Conservation (phyloP, 2,329 filamentous ascomycete species). For the Ophiocordyceps camponoti-rufipedis region DNA sequence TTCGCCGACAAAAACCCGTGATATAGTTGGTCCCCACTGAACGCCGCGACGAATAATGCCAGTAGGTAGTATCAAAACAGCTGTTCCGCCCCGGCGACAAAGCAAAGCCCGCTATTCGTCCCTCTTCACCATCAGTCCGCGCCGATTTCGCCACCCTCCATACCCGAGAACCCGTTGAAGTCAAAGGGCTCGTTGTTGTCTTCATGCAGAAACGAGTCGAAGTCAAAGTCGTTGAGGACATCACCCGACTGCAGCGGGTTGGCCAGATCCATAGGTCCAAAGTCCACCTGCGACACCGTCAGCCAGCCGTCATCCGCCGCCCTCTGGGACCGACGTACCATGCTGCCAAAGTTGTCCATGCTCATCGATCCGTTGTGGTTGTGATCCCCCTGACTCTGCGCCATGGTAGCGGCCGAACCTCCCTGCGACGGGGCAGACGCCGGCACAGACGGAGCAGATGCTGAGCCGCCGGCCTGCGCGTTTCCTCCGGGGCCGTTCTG, state of each 20-base stretch:
- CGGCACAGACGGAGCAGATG: constrained; percentile 10
- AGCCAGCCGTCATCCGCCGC: not conserved
- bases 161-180: constrained; percentile 32
- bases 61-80: constrained; percentile 11
- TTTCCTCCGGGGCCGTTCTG: constrained; percentile 12
- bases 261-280: constrained; percentile 32
- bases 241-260: constrained; percentile 34
- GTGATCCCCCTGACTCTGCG: constrained; percentile 26
- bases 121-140: constrained; percentile 24
- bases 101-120: constrained; percentile 5
- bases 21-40: constrained; percentile 17
- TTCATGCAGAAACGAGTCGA: constrained; percentile 48
- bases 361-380: constrained; percentile 24
- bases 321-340: constrained; percentile 19
- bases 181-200: constrained; percentile 32
- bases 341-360: constrained; percentile 23
- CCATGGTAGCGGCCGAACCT: constrained; percentile 19
- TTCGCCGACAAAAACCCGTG: constrained; percentile 15
- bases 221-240: constrained; percentile 48
- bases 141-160: constrained; percentile 39
- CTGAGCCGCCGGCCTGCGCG: constrained; percentile 9
- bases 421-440: constrained; percentile 16
- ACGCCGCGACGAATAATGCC: constrained; percentile 22
- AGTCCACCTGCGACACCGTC: constrained; percentile 19
- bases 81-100: constrained; percentile 11